Evolutionary conservation across 1,284 basidiomycete genomes (phyloP), one percentile per base, ranked within the genome.

Genomic region (Rhodotorula sp.): DNA sequence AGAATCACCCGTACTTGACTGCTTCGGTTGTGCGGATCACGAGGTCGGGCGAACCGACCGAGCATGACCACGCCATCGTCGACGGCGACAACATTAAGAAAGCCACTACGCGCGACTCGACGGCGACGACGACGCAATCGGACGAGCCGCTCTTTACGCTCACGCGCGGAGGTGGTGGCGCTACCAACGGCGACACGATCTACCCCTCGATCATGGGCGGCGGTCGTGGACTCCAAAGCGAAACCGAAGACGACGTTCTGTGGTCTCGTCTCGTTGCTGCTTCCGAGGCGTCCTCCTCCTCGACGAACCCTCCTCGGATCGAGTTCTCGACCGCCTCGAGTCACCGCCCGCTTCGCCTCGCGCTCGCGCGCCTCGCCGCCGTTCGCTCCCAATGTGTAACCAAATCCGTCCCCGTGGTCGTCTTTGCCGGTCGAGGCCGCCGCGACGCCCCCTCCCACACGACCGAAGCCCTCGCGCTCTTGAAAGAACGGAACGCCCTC

Each of bases 371-470:
- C 84, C 87, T 24, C 24, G 44, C 66, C 17, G 29, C 61, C 3
- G 72, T 64, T 8, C 78, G 15, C 77, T 78, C 18, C 83, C 85
- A 6, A 7, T 30, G 20, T 4, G 64, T 68, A 60, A 18, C 29
- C 3, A 30, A 54, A 37, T 48, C 46, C 56, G 37, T 64, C 53
- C 82, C 82, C 3, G 78, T 91, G 54, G 79, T 91, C 26, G 81
- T 90, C 46, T 83, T 93, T 22, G 80, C 86, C 18, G 91, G 91
- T 1, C 85, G 91, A 18, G 89, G 89, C 30, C 82, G 91, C 60
- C 81, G 73, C 44, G 89, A 45, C 78, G 90, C 56, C 86, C 88
- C 15, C 84, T 87, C 60, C 86, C 88, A 89, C 78, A 78, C 82
- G 17, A 75, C 76, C 60, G 91, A 93, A 82, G 78, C 92, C 63